Conservation (phyloP, 129 eudicot genomes). For the carrot (Daucus carota) region DH1_v3.0 NC_030381.2:2141501-2142000, state of each 20-base stretch:
- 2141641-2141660: conserved; percentile 99
- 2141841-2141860: conserved; percentile 94
- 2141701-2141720: conserved; percentile 87
- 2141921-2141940: background rate
- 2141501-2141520: conserved; percentile 70
- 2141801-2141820: conserved; percentile 6
- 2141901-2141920: conserved; percentile 40
- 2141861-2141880: conserved; percentile 89
- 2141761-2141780: background rate
- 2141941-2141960: background rate
- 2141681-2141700: conserved; percentile 69
- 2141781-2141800: background rate
- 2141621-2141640: conserved; percentile 86
- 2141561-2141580: conserved; percentile 18
- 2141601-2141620: conserved; percentile 86
- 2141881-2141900: conserved; percentile 58
- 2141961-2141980: background rate
- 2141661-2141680: conserved; percentile 46
- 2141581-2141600: conserved; percentile 99
- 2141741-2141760: background rate
- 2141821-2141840: conserved; percentile 76
- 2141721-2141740: conserved; percentile 84
- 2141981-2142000: background rate
- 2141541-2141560: background rate
- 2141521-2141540: background rate